Evolutionary conservation across 495 filamentous ascomycete genomes (phyloP), one percentile per base, ranked within the genome.

Genomic region (Podospora pseudoanserina): DNA sequence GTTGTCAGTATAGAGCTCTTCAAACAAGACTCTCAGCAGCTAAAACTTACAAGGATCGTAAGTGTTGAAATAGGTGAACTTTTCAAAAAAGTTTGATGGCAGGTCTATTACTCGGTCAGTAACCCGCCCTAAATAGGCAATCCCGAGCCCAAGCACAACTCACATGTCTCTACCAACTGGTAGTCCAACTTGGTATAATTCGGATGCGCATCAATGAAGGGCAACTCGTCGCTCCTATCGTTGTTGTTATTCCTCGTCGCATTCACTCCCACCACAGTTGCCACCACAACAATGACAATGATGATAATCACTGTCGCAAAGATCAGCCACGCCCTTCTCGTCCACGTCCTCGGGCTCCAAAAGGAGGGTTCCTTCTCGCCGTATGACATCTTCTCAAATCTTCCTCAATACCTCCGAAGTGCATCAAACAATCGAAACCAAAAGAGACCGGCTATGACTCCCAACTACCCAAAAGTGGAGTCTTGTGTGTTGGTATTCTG

Each of bases 261-360:
- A 69, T 84, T 79, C 4, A 84, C 78, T 3, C 86, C 84, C 15
- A 82, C 84, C n/a, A 90, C 81, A 11, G 87, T 78, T n/a, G 54
- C 71, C 1, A 70, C 68, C 4, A 84, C 74, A 1, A 81, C 78
- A 9, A 87, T 74, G 53, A 68, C 73, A 39, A 78, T 64, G 63
- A 89, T 9, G 19, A 73, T 18, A 16, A 70, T 53, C 5, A 20
- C 68, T 3, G 34, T 70, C 4, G 83, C 58, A 2, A 34, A 0
- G 1, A 76, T 69, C 11, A 77, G 71, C 20, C 84, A 75, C 20
- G 83, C 67, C 76, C 80, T 84, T 23, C 74, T 80, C 65, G 79
- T 80, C 70, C 79, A 76, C 11, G 79, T 79, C 85, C 85, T 86
- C 27, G 66, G 69, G 30, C 61, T 65, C 69, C 73, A 30, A n/a